These are phyloP conservation scores for Micromonas commoda DNA, from an alignment of 139 green algal species.

Conservation along the genomic window DNA sequence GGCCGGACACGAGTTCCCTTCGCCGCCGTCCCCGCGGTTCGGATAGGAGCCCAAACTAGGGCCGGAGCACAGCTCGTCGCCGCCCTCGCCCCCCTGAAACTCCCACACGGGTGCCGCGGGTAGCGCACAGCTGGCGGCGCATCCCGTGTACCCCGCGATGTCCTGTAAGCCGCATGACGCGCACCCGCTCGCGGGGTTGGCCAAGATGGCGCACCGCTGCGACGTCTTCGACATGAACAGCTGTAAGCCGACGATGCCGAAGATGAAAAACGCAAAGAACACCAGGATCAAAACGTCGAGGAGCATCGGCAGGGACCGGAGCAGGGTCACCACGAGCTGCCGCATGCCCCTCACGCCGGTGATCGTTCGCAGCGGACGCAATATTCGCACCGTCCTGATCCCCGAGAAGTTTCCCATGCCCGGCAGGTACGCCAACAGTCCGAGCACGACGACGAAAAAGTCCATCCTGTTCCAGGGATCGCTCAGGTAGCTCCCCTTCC, in stretches of 20 bases:
- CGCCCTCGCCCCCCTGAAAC: neutral
- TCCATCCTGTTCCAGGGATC: conserved; percentile 41
- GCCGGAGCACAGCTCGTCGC: neutral
- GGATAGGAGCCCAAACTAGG: neutral
- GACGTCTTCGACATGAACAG: conserved; percentile 25
- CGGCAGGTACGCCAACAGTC: conserved; percentile 4
- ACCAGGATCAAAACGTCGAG: conserved; percentile 29
- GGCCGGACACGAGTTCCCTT: neutral
- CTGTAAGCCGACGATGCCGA: conserved; percentile 39
- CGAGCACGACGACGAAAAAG: conserved; percentile 32
- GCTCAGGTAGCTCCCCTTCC: conserved; percentile 26
- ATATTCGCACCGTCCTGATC: conserved; percentile 27
- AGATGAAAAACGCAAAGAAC: conserved; percentile 34
- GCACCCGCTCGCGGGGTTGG: neutral
- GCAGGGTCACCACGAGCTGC: conserved; percentile 32
- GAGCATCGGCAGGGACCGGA: conserved; percentile 32
- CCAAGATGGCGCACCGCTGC: conserved; percentile 8
- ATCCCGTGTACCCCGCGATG: neutral
- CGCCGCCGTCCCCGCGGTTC: neutral
- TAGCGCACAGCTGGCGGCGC: neutral
- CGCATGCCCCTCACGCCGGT: conserved; percentile 27
- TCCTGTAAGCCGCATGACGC: neutral
- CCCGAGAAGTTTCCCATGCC: neutral
- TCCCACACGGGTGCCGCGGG: neutral
- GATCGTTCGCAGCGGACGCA: conserved; percentile 39